These are phyloP conservation scores for Termitomyces sp. DNA, from an alignment of 768 basidiomycete genomes.

Conservation along the genomic window DNA sequence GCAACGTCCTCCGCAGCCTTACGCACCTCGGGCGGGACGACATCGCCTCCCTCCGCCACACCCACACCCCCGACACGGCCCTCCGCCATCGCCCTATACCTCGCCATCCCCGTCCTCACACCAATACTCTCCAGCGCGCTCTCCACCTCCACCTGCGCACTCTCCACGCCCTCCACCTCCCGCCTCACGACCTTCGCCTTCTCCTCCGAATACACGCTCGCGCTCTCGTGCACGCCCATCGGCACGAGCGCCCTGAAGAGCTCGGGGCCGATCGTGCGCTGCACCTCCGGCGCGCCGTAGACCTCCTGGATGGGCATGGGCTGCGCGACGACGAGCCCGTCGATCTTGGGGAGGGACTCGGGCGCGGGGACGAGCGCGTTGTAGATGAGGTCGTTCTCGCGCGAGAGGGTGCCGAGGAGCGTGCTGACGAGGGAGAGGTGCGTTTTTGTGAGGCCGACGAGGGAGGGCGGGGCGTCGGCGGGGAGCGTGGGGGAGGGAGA, in stretches of 20 bases:
- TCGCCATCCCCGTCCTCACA: conserved; percentile 61
- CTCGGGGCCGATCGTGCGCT: conserved; percentile 91
- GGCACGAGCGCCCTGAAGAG: conserved; percentile 86
- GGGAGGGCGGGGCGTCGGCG: conserved; percentile 74
- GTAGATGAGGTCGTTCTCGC: conserved; percentile 97
- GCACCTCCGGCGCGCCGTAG: conserved; percentile 85
- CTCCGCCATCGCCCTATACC: conserved; percentile 68
- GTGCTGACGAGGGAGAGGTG: conserved; percentile 61
- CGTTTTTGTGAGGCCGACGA: conserved; percentile 79
- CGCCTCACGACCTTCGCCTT: conserved; percentile 89
- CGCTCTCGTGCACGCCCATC: conserved; percentile 91
- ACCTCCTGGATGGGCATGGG: conserved; percentile 93
- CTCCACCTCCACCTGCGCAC: conserved; percentile 73
- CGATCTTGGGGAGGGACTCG: conserved; percentile 75
- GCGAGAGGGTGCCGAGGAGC: conserved; percentile 13
- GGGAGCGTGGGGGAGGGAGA: conserved; percentile 76
- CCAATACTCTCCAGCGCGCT: conserved; percentile 80
- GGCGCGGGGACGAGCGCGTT: conserved; percentile 81
- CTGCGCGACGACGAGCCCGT: conserved; percentile 76
- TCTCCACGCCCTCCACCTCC: conserved; percentile 85
- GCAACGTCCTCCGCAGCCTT: conserved; percentile 73
- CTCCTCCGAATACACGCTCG: conserved; percentile 96
- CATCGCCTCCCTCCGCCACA: conserved; percentile 12
- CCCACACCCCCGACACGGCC: conserved; percentile 57
- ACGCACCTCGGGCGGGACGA: conserved; percentile 66